Evolutionary conservation across 257 asterid genomes (phyloP), one percentile per base, ranked within the genome.

Genomic region (Echium plantagineum): DNA sequence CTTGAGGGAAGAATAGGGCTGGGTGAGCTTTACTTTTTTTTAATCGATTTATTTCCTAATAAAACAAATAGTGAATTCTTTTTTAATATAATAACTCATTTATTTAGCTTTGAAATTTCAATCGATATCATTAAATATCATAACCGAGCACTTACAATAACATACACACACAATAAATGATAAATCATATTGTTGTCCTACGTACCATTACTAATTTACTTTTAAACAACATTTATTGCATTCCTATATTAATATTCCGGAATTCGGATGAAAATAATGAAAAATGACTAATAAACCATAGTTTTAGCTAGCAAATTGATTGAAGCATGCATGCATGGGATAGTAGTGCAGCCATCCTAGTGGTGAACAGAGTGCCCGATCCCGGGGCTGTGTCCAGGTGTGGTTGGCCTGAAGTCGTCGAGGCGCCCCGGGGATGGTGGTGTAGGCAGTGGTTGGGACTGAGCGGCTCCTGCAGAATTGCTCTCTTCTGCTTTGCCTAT

Each of bases 381-480:
- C 30, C 86, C 87, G 5, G 86, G 93, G 68, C 93, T 81, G 65
- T 63, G 85, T 22, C 88, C 93, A 3, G 88, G 93, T 47, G 72
- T 56, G 0, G 86, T 84, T 15, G 88, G 93, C 12, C 88, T 67
- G 64, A 78, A 81, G 78, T 69, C 77, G 20, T 77, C 80, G 55
- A 66, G 85, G 62, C 67, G 86, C 16, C 86, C 89, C 8, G 90
- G 61, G 20, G 76, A 63, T 57, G 59, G 55, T 28, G 79, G 58
- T 20, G 78, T 81, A 8, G 77, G 16, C 18, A 57, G 71, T 0
- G 84, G 61, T 0, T 79, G 66, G 0, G 78, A 53, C 18, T 12
- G 76, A 15, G 89, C n/a, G n/a, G n/a, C 13, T 57, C 48, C 65
- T 8, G 61, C 15, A 6, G 57, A 60, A 55, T 69, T 54, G 12